Base-by-base conservation (phyloP, 1,139 yeast genomes). In the Nematodospora anomalae region DNA sequence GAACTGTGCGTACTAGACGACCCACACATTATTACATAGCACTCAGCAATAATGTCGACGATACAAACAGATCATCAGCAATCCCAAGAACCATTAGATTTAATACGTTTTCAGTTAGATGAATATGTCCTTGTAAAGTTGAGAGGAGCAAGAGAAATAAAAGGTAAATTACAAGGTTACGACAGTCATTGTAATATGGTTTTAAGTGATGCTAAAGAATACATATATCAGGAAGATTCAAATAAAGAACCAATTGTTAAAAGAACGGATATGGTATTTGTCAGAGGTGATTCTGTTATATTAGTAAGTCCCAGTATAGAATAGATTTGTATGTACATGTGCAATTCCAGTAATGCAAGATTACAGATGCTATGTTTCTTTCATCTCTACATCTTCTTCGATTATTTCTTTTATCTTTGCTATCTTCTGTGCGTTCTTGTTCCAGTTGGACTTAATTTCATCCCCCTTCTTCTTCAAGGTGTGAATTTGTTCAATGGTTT, bases 171-270 rank as follows among this genome's bases (percentile, higher is more conserved):
- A 40, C 98, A 92, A 58, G 97, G 96, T 1, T 92, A 87, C 62
- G 97, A 92, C 61, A 85, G 95, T 33, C 97, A 92, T 62, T 92
- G 97, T 62, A 92, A 94, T 60, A 80, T 94, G 76, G 96, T 92
- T 28, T 75, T 92, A 49, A 89, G 97, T 52, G 96, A 94, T 51
- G 97, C 96, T 3, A 76, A 76, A 43, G 99, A 92, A 57, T 85
- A 85, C 7, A 80, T 90, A 35, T 86, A 78, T 54, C 70, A 71
- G 26, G 80, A 71, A 11, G 69, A 57, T 4, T 74, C 60, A 4
- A 11, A 6, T 21, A 13, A 34, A 6, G 59, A 68, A 15, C 83
- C 81, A 30, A 44, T 47, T 18, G 58, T 59, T 23, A 87, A 86
- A 56, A 71, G 73, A 43, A 77, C 89, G 15, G 96, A 87, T 41